Base-by-base conservation (phyloP, 75 land plant genomes). In the Picea sitchensis region DNA sequence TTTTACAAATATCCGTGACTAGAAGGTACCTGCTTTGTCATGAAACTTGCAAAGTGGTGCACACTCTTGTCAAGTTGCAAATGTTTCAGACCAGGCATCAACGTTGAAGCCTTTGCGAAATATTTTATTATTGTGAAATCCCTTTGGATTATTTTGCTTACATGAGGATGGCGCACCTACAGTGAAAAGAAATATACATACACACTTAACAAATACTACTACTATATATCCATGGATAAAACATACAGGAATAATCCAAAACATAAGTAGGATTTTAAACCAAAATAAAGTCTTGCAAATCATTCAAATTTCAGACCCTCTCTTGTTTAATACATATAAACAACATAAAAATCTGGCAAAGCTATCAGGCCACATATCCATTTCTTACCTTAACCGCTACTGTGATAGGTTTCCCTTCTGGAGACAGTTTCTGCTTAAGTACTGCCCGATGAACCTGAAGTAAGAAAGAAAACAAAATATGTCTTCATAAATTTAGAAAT, bases 11-110 rank as follows among this genome's bases (percentile, higher is more conserved):
- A 62, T 62, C 23, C 3, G 3, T 64, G 65, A 64, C 11, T 31
- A 64, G 31, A n/a, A 30, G 65, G 14, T 64, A 92, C 94, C 80
- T 93, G 95, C 61, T 91, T 88, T 87, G 92, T 85, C 96, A 93
- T 93, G 76, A 90, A 93, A 38, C 90, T 92, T n/a, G 96, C 96
- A 85, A 93, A 93, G 61, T 93, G 96, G 34, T 90, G 94, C 31
- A 93, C 91, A 81, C 90, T 91, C 80, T 93, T 94, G 74, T 93
- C 96, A 61, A 93, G 84, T 72, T 94, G 81, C 81, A 91, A 69
- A 90, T 91, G 90, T 38, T 78, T 81, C 47, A 93, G 38, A 5
- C 90, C 74, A 47, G 96, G 91, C 31, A 93, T 58, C 12, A 82
- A 71, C 14, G 59, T 86, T 20, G 91, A 92, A 15, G 84, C 61